Conservation (phyloP, 2,329 filamentous ascomycete species). For the Amauroascus verrucosus region DNA sequence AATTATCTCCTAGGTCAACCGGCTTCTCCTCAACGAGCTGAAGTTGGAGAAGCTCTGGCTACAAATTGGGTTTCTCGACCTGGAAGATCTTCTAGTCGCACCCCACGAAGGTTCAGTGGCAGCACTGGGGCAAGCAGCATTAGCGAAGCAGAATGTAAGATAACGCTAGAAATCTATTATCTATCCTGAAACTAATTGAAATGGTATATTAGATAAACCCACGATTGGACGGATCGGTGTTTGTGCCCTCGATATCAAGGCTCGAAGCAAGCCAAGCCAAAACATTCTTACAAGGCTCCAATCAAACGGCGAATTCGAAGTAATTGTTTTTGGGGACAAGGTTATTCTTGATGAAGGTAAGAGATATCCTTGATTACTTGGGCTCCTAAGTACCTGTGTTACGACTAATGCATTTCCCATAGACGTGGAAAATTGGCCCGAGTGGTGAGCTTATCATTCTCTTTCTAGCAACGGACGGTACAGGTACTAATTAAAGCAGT, state of each 20-base stretch:
- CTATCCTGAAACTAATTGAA: background rate
- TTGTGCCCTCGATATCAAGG: slow-evolving; percentile 90
- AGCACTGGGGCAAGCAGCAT: slow-evolving; percentile 74
- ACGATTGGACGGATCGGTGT: slow-evolving; percentile 67
- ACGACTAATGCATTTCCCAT: slow-evolving; percentile 9
- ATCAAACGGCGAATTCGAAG: slow-evolving; percentile 84
- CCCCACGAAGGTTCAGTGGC: slow-evolving; percentile 65
- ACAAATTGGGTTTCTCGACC: slow-evolving; percentile 22
- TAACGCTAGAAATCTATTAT: slow-evolving; percentile 21
- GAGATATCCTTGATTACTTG: slow-evolving; percentile 19
- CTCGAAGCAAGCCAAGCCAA: slow-evolving; percentile 88
- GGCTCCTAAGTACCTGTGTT: background rate
- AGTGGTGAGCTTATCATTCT: slow-evolving; percentile 49
- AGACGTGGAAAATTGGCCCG: slow-evolving; percentile 90
- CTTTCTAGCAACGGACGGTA: background rate
- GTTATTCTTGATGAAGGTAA: slow-evolving; percentile 85
- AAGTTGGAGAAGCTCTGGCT: slow-evolving; percentile 11
- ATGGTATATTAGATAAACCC: slow-evolving; percentile 16
- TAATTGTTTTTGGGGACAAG: slow-evolving; percentile 96
- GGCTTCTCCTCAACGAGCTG: background rate
- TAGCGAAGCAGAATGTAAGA: slow-evolving; percentile 48
- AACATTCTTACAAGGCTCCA: slow-evolving; percentile 92
- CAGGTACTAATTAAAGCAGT: slow-evolving; percentile 25
- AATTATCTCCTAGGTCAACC: background rate
- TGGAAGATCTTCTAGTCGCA: slow-evolving; percentile 52